Conservation (phyloP, 2,329 filamentous ascomycete species). For the Chaetomium sp. region DNA sequence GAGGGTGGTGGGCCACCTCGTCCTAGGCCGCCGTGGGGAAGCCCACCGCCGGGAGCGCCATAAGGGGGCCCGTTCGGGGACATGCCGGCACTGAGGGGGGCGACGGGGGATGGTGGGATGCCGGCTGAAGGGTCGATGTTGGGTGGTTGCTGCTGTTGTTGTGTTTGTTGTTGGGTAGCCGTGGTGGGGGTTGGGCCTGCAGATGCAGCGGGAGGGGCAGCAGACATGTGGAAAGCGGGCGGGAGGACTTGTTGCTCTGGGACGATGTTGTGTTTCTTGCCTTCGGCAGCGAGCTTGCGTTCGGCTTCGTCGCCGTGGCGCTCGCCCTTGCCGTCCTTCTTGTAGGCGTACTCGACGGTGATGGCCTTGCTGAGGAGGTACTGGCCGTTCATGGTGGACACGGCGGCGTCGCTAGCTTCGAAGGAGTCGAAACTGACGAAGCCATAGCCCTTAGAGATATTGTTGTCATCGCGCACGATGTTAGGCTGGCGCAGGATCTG, state of each 20-base stretch:
- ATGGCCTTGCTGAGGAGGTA: slow-evolving; percentile 97
- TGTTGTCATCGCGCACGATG: slow-evolving; percentile 83
- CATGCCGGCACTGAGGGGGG: slow-evolving; percentile 17
- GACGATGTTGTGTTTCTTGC: slow-evolving; percentile 88
- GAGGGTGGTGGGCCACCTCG: slow-evolving; percentile 13
- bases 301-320: slow-evolving; percentile 92
- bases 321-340: slow-evolving; percentile 97
- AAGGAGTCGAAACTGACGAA: slow-evolving; percentile 93
- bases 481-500: slow-evolving; percentile 79
- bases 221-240: slow-evolving; percentile 57
- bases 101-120: slow-evolving; percentile 21
- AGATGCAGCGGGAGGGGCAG: slow-evolving; percentile 21
- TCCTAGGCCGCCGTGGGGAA: slow-evolving; percentile 17
- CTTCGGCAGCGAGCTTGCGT: slow-evolving; percentile 82
- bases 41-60: slow-evolving; percentile 17
- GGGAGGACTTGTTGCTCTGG: slow-evolving; percentile 72
- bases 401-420: slow-evolving; percentile 86
- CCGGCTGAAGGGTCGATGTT: slow-evolving; percentile 11
- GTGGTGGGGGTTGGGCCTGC: slow-evolving; percentile 18
- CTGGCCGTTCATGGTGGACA: slow-evolving; percentile 89
- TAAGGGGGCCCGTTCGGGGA: slow-evolving; percentile 19
- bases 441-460: slow-evolving; percentile 88
- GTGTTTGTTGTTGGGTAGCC: too few species aligned
- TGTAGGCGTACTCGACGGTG: slow-evolving; percentile 96
- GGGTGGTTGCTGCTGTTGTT: slow-evolving; percentile 7